phyloP scores from a whole-genome alignment of 768 basidiomycete species.

The Cystofilobasidium bisporidii region DNA sequence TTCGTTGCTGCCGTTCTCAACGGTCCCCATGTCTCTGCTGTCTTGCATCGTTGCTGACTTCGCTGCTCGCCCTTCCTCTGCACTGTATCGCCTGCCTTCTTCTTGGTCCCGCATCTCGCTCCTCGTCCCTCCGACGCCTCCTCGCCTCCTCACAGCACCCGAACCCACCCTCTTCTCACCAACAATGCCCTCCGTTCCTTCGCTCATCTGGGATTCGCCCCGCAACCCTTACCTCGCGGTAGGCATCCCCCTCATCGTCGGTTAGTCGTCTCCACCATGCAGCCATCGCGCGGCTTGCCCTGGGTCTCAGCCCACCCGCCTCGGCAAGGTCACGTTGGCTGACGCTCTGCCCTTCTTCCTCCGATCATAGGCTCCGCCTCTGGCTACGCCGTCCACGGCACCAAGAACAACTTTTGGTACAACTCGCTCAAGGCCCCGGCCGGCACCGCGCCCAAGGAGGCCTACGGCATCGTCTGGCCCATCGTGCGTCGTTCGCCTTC shows the following conservation, averaged over 20 bases:
- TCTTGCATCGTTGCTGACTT: too few species aligned
- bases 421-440: slow-evolving; percentile 20
- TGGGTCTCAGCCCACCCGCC: neutral
- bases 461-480: slow-evolving; percentile 22
- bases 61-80: too few species aligned
- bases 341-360: neutral
- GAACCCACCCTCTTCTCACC: neutral
- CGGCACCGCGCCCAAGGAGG: slow-evolving; percentile 16
- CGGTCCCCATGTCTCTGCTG: too few species aligned
- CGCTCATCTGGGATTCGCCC: slow-evolving; percentile 26
- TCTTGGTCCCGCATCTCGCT: neutral
- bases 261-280: neutral
- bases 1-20: too few species aligned
- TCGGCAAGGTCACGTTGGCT: neutral
- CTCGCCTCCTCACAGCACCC: neutral
- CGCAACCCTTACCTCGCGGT: slow-evolving; percentile 26
- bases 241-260: slow-evolving; percentile 27
- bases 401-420: slow-evolving; percentile 18
- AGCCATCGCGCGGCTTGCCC: too few species aligned
- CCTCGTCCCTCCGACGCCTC: neutral
- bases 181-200: slow-evolving; percentile 4
- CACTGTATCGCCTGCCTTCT: too few species aligned
- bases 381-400: slow-evolving; percentile 18
- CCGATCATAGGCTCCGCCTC: slow-evolving; percentile 1
- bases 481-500: neutral